A percentile compares a stretch with the other conserved stretches of the same genome.
phyloP scores from a whole-genome alignment of 345 rosid genomes.

The Brassica cretica region DNA sequence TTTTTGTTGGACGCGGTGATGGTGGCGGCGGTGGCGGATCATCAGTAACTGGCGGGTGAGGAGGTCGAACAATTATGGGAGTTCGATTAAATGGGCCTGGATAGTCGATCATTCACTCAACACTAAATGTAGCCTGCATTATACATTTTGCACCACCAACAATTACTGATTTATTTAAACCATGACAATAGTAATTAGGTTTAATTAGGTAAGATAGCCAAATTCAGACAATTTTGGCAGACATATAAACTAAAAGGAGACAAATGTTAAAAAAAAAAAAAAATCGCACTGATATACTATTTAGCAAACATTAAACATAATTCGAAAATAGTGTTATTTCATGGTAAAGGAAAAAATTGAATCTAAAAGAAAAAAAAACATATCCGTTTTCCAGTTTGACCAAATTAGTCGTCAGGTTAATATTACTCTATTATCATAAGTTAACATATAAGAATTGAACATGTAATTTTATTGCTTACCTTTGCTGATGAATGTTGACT shows the following conservation, averaged over 20 bases:
- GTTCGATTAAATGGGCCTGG: neutral
- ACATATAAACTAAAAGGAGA: neutral
- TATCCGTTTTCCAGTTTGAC: neutral
- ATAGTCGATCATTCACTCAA: neutral
- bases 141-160: neutral
- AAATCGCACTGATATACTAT: neutral
- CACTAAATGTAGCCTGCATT: neutral
- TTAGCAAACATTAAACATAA: neutral
- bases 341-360: neutral
- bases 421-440: neutral
- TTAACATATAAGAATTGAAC: neutral
- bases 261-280: neutral
- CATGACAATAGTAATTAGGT: neutral
- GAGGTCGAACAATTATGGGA: neutral
- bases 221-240: neutral
- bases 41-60: neutral
- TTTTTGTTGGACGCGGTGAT: neutral
- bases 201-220: neutral
- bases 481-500: neutral
- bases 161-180: neutral
- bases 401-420: neutral
- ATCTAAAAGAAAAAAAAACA: neutral
- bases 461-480: neutral
- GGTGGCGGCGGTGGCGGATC: neutral
- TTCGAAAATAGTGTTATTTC: neutral